Base-by-base conservation (phyloP, 306 rosid species). In the Pyrus communis region DNA sequence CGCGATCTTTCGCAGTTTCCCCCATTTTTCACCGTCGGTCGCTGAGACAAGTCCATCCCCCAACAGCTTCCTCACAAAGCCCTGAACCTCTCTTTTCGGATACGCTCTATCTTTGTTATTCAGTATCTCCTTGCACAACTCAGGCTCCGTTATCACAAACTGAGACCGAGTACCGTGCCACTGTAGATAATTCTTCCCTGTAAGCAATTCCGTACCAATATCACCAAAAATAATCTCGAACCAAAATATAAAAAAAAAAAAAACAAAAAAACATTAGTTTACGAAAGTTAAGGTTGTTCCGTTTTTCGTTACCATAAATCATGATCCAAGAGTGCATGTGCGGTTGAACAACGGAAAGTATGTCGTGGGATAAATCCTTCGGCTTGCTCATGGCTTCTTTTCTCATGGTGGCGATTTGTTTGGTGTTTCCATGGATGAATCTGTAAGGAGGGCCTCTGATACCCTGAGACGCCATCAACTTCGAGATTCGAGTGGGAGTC, bases 21-120 rank as follows among this genome's bases (percentile, higher is more conserved):
- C 76, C 89, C 89, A 86, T 38, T 77, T 81, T 71, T 83, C 78
- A 14, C 81, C 80, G 43, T 86, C 75, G 30, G 81, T 30, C 22
- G 51, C 62, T 3, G 62, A 58, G 2, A 55, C 58, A 38, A 86
- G 89, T 0, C 89, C 89, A 75, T 83, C 78, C 58, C 87, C 85
- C 9, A 86, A 62, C 27, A 86, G 71, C 73, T 74, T 86, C 74
- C 66, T 65, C 7, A 60, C 4, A 27, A 46, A 43, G 21, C 17
- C 15, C 11, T 3, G 23, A 1, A 38, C 14, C 9, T 4, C 28
- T 18, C 55, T 38, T 69, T 83, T 83, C 40, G 69, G 61, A 58
- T 65, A 78, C 21, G 51, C 61, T 46, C 38, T 28, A 4, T 76
- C 70, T 76, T 57, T 79, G 63, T 83, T 71, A 4, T 30, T 40